phyloP scores from a whole-genome alignment of 2,329 filamentous ascomycete species.

The Colletotrichum lini region DNA sequence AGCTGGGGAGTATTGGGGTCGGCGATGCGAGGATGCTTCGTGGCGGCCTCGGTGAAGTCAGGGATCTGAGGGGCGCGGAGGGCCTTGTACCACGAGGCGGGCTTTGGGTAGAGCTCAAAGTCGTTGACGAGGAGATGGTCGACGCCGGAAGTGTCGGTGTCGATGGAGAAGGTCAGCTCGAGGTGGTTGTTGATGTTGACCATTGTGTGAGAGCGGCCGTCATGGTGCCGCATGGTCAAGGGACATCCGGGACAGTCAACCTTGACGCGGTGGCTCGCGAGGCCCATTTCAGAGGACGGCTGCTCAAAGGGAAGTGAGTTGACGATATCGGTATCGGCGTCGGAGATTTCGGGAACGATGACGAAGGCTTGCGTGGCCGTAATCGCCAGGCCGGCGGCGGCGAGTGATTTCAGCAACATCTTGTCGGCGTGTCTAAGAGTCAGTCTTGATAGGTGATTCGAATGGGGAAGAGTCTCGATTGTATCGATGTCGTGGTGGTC shows the following conservation, averaged over 20 bases:
- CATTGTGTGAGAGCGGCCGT: conserved; percentile 47
- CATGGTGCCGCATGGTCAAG: conserved; percentile 50
- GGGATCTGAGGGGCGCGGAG: conserved; percentile 63
- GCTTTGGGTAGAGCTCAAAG: conserved; percentile 70
- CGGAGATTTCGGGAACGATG: conserved; percentile 65
- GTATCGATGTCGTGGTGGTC: background rate
- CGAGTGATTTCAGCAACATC: conserved; percentile 53
- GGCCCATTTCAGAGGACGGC: conserved; percentile 44
- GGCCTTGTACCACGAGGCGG: conserved; percentile 60
- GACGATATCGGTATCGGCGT: conserved; percentile 59
- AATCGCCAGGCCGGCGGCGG: conserved; percentile 53
- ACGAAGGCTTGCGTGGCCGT: conserved; percentile 62
- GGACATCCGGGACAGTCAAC: conserved; percentile 70
- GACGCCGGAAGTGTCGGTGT: conserved; percentile 55
- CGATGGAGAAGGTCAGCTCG: conserved; percentile 68
- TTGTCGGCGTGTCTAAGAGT: conserved; percentile 36
- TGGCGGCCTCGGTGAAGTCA: conserved; percentile 50
- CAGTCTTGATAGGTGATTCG: background rate
- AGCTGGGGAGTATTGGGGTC: conserved; percentile 55
- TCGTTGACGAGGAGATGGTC: conserved; percentile 71
- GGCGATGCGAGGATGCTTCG: conserved; percentile 50
- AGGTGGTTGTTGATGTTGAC: conserved; percentile 56
- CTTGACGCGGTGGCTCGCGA: conserved; percentile 58
- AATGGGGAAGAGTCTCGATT: background rate
- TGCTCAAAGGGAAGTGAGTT: conserved; percentile 55